These are phyloP conservation scores for Cyclostephanos tholiformis DNA, from an alignment of 108 stramenopile genomes.

Conservation along the genomic window DNA sequence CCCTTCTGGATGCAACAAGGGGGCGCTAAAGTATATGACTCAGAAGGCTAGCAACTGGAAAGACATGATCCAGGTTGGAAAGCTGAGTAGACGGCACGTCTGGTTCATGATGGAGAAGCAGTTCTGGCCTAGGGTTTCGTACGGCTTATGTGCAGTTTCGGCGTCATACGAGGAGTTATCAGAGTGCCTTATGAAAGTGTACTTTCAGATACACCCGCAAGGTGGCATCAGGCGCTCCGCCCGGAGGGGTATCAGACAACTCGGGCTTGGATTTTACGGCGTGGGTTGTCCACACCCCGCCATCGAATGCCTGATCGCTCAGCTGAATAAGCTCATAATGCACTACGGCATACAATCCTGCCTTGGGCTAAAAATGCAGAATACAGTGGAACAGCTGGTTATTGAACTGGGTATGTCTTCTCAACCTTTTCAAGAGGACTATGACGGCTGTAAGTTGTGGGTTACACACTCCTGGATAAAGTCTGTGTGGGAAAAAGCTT, in stretches of 20 bases:
- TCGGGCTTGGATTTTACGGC: slow-evolving; percentile 11
- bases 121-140: not conserved
- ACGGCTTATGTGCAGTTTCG: slow-evolving; percentile 3
- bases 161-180: not conserved
- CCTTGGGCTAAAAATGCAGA: not conserved
- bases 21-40: not conserved
- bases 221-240: not conserved
- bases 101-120: slow-evolving; percentile 13
- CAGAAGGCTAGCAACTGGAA: not conserved
- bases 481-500: slow-evolving; percentile 20
- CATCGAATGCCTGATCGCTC: slow-evolving; percentile 10
- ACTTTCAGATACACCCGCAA: not conserved
- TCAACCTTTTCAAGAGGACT: slow-evolving; percentile 12
- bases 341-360: slow-evolving; percentile 11
- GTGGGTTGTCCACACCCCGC: slow-evolving; percentile 14
- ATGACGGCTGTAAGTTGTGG: not conserved
- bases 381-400: not conserved
- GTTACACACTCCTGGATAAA: not conserved
- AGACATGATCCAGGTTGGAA: not conserved
- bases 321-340: slow-evolving; percentile 8
- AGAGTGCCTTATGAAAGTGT: not conserved
- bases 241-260: not conserved
- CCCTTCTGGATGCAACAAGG: not conserved
- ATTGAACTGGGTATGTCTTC: slow-evolving; percentile 18
- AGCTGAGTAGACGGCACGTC: not conserved